These are phyloP conservation scores for Asparagopsis taxiformis DNA, from an alignment of 31 red algal genomes.

Conservation along the genomic window DNA sequence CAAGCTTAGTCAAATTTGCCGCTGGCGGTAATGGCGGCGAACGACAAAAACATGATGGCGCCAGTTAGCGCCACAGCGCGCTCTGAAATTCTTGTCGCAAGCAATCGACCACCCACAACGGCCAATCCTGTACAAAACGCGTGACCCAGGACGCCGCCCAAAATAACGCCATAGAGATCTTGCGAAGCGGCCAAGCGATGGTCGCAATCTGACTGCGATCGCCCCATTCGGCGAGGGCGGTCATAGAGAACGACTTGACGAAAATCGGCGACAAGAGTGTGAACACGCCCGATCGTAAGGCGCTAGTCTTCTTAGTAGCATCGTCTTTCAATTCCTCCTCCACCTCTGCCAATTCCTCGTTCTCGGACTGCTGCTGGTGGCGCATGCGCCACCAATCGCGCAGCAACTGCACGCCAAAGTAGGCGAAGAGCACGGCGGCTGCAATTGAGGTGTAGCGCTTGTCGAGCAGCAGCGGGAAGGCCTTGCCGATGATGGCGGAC, in stretches of 20 bases:
- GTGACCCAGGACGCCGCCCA: slow-evolving; percentile 82
- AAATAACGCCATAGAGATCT: slow-evolving; percentile 83
- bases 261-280: slow-evolving; percentile 14
- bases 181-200: slow-evolving; percentile 90
- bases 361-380: slow-evolving; percentile 13
- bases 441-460: slow-evolving; percentile 58
- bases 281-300: neutral
- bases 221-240: slow-evolving; percentile 94
- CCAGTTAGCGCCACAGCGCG: slow-evolving; percentile 75
- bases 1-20: slow-evolving; percentile 86
- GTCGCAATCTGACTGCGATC: slow-evolving; percentile 93
- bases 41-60: slow-evolving; percentile 78
- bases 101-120: slow-evolving; percentile 82
- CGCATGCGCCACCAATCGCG: slow-evolving; percentile 72
- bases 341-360: slow-evolving; percentile 65
- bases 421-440: slow-evolving; percentile 79
- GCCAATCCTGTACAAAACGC: slow-evolving; percentile 85
- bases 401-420: slow-evolving; percentile 73
- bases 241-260: slow-evolving; percentile 81
- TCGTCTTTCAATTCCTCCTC: slow-evolving; percentile 57
- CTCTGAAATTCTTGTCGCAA: slow-evolving; percentile 87
- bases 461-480: slow-evolving; percentile 86
- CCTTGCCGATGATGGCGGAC: slow-evolving; percentile 82
- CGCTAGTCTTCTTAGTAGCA: slow-evolving; percentile 18
- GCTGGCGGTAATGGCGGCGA: slow-evolving; percentile 78